Evolutionary conservation across 1,284 basidiomycete species (phyloP), one percentile per base, ranked within the genome.

Genomic region (Paramarasmius palmivorus): DNA sequence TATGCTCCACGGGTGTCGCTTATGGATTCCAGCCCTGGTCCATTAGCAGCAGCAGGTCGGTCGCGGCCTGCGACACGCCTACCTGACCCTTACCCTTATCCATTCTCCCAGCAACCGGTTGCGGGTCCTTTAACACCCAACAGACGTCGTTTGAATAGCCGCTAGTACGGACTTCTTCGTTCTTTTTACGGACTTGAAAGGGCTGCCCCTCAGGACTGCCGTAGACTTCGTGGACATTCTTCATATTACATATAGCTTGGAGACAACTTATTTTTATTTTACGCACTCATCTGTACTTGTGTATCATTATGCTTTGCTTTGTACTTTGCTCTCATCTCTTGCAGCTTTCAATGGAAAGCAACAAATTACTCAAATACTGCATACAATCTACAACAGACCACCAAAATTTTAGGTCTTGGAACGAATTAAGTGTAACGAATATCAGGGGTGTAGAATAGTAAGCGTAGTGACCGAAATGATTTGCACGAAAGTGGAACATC

Each of bases 81-180:
- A 17, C 45, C 23, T 19, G 54, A 54, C 9, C 53, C 48, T 10
- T 50, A 36, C 20, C 39, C 48, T 14, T 40, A 47, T 23, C n/a
- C 10, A 14, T 35, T 25, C 39, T 40, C 9, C 9, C 22, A 40
- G 17, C 9, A 10, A 40, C 39, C 39, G n/a, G 19, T 12, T 19
- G 22, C 22, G 22, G 17, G 22, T 15, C 39, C 39, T 9, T 9
- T 40, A 40, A 22, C 12, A 19, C 3, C 4, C 9, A 40, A 40
- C 39, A 40, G 39, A 17, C 39, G 39, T 32, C 29, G n/a, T n/a
- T n/a, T n/a, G n/a, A n/a, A n/a, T n/a, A n/a, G n/a, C n/a, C n/a
- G n/a, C n/a, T n/a, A n/a, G n/a, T n/a, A n/a, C n/a, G n/a, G n/a
- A n/a, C n/a, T n/a, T n/a, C n/a, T n/a, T n/a, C n/a, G n/a, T n/a